Conservation (phyloP, 106 monocot species). For the Cymbidium sinense region DNA sequence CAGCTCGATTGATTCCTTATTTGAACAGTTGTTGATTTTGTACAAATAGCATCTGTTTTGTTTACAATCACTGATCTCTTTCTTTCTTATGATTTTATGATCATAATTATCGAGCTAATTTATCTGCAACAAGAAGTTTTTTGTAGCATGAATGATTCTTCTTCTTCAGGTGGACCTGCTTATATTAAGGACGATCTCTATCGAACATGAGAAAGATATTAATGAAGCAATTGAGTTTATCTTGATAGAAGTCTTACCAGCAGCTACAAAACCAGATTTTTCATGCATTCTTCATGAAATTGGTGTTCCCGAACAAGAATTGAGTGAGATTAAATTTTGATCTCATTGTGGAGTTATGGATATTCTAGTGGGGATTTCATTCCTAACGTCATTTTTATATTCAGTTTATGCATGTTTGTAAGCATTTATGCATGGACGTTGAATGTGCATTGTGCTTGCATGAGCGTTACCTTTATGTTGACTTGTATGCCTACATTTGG, state of each 20-base stretch:
- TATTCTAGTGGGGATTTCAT: neutral
- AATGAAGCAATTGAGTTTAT: constrained; percentile 56
- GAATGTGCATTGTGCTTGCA: neutral
- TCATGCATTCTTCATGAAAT: neutral
- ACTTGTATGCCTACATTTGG: neutral
- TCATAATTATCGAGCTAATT: neutral
- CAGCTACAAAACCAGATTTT: neutral
- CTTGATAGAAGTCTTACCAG: constrained; percentile 36
- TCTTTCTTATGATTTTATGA: neutral
- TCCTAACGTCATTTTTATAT: neutral
- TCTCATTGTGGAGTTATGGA: neutral
- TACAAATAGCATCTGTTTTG: neutral
- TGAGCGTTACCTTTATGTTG: neutral
- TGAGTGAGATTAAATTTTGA: neutral
- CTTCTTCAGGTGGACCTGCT: constrained; percentile 41
- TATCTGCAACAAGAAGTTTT: too few species aligned
- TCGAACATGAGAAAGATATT: constrained; percentile 43
- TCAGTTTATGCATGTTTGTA: neutral
- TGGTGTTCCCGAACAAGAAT: neutral
- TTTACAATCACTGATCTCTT: neutral
- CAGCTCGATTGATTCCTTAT: neutral
- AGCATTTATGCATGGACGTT: neutral
- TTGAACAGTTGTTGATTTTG: neutral
- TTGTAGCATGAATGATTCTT: neutral
- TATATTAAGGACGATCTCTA: constrained; percentile 46